A percentile compares a stretch with the other conserved stretches of the same genome.
Conservation (phyloP, 441 rosid species). For the Populus hybrid region DNA sequence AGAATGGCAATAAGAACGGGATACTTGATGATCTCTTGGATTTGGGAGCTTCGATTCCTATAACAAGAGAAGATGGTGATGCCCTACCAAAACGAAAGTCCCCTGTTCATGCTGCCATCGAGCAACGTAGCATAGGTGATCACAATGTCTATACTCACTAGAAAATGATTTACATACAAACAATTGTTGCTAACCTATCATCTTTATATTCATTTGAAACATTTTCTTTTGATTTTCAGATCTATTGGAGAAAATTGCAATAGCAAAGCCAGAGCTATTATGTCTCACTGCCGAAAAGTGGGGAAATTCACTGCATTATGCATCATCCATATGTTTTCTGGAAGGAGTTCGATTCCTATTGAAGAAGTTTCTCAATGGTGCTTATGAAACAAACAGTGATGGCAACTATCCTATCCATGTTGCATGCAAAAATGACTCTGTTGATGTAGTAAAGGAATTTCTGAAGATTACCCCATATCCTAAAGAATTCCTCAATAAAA, state of each 20-base stretch:
- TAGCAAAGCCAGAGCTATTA: not conserved
- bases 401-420: slow-evolving; percentile 21
- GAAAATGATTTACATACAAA: not conserved
- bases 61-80: not conserved
- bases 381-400: not conserved
- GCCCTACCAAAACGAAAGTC: not conserved
- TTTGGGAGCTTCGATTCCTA: not conserved
- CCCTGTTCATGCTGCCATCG: not conserved
- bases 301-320: slow-evolving; percentile 2
- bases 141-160: not conserved
- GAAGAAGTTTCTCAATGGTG: not conserved
- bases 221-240: not conserved
- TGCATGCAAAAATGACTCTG: slow-evolving; percentile 20
- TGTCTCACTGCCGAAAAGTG: not conserved
- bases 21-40: not conserved
- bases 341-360: not conserved
- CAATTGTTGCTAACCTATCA: not conserved
- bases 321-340: not conserved
- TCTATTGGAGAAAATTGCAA: not conserved
- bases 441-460: slow-evolving; percentile 14
- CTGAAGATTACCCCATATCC: not conserved
- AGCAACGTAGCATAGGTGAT: not conserved
- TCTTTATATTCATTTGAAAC: not conserved
- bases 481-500: not conserved
- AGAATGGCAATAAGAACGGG: not conserved